phyloP scores from a whole-genome alignment of 352 stramenopile species.

The Globisporangium cylindrosporum region DNA sequence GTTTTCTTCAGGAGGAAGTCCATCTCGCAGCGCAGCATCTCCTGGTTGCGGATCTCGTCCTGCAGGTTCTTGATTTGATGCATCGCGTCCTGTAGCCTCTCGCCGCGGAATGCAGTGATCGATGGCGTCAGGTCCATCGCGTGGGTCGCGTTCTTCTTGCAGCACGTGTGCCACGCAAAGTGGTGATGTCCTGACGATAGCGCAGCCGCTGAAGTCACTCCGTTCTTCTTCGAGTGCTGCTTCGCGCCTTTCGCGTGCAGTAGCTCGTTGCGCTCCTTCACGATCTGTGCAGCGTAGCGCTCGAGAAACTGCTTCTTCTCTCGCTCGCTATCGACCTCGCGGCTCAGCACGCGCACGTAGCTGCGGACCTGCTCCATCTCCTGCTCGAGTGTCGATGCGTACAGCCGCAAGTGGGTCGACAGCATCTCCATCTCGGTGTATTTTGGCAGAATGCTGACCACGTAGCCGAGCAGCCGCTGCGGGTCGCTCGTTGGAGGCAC shows the following conservation, averaged over 20 bases:
- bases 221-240: constrained; percentile 37
- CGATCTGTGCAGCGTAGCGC: constrained; percentile 75
- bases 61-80: constrained; percentile 47
- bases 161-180: constrained; percentile 81
- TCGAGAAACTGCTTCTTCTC: constrained; percentile 84
- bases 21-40: constrained; percentile 54
- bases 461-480: constrained; percentile 70
- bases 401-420: constrained; percentile 67
- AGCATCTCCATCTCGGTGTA: constrained; percentile 86
- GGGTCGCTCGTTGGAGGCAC: constrained; percentile 74
- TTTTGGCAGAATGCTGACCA: constrained; percentile 69
- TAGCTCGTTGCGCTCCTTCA: constrained; percentile 83
- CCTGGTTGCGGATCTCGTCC: constrained; percentile 65
- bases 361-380: constrained; percentile 72
- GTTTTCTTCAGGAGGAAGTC: constrained; percentile 70
- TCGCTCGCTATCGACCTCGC: constrained; percentile 46
- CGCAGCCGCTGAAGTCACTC: not conserved
- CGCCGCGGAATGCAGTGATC: constrained; percentile 66
- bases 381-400: constrained; percentile 67
- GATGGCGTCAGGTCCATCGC: constrained; percentile 67
- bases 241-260: constrained; percentile 50
- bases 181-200: constrained; percentile 23
- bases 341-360: constrained; percentile 50
- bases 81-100: constrained; percentile 63
- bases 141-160: constrained; percentile 72